A percentile compares a stretch with the other conserved stretches of the same genome.
These are phyloP conservation scores for Calonectria pseudoturangicola DNA, from an alignment of 2,329 filamentous ascomycete genomes.

Conservation along the genomic window DNA sequence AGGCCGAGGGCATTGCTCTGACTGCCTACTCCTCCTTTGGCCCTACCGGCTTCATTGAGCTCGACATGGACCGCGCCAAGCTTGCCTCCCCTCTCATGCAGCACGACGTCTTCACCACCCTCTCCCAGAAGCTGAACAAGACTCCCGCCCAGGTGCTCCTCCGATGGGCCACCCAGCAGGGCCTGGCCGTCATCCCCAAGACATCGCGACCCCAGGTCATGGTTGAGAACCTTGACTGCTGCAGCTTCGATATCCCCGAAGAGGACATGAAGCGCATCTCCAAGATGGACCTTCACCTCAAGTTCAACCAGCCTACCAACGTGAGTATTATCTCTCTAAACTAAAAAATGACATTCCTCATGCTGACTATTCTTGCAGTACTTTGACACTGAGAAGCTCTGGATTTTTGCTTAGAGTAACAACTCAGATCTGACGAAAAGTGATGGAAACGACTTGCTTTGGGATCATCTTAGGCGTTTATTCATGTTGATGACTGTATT, in stretches of 20 bases:
- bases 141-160: conserved; percentile 87
- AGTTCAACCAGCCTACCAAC: conserved; percentile 86
- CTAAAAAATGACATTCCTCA: background rate
- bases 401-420: conserved; percentile 72
- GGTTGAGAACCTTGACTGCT: conserved; percentile 80
- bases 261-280: conserved; percentile 81
- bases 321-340: conserved; percentile 66
- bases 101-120: conserved; percentile 76
- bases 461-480: conserved; percentile 54
- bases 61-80: conserved; percentile 76
- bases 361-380: conserved; percentile 64
- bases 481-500: conserved; percentile 47
- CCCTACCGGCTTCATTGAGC: conserved; percentile 85
- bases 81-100: conserved; percentile 83
- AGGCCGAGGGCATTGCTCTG: conserved; percentile 81
- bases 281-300: conserved; percentile 77
- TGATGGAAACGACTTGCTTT: conserved; percentile 50
- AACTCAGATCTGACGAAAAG: conserved; percentile 43
- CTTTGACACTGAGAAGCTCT: conserved; percentile 73
- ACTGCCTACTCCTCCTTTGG: conserved; percentile 92
- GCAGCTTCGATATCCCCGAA: conserved; percentile 78
- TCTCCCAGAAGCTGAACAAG: conserved; percentile 83
- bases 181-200: conserved; percentile 89
- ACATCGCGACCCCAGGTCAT: conserved; percentile 73
- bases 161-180: conserved; percentile 90